Conservation (phyloP, 441 rosid species). For the Aleurites moluccanus region DNA sequence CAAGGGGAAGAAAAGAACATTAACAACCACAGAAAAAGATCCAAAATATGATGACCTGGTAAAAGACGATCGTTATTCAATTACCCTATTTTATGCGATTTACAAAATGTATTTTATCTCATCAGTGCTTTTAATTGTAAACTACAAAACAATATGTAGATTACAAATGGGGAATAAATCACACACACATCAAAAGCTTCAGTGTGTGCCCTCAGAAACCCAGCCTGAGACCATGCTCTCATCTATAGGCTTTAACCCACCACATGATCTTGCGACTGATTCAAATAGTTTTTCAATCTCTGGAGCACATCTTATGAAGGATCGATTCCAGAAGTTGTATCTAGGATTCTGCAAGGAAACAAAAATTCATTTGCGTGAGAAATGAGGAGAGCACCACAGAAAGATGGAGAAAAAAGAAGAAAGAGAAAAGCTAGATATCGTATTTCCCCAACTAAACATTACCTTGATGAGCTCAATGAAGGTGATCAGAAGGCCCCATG, state of each 20-base stretch:
- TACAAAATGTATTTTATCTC: not conserved
- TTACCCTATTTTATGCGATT: too few relatives aligned
- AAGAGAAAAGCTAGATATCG: not conserved
- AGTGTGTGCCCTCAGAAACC: conserved; percentile 77
- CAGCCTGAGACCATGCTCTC: conserved; percentile 86
- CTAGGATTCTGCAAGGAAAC: conserved; percentile 69
- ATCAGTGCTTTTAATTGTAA: not conserved
- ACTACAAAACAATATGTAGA: not conserved
- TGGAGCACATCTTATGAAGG: conserved; percentile 92
- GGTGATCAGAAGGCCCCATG: conserved; percentile 98
- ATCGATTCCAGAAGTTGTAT: conserved; percentile 91
- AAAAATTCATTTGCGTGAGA: not conserved
- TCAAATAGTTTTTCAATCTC: conserved; percentile 98
- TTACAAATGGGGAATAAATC: not conserved
- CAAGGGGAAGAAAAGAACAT: too few relatives aligned
- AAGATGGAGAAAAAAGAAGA: not conserved
- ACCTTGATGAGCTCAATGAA: conserved; percentile 99
- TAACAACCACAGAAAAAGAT: too few relatives aligned
- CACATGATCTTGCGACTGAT: conserved; percentile 91
- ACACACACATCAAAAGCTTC: conserved; percentile 1
- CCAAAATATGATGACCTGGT: too few relatives aligned
- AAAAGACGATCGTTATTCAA: too few relatives aligned
- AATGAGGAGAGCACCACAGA: not conserved
- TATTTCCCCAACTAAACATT: not conserved
- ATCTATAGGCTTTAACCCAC: conserved; percentile 85